A percentile compares a stretch with the other conserved stretches of the same genome.
Conservation (phyloP, 2,329 filamentous ascomycete genomes). For the Zymoseptoria crescenta region DNA sequence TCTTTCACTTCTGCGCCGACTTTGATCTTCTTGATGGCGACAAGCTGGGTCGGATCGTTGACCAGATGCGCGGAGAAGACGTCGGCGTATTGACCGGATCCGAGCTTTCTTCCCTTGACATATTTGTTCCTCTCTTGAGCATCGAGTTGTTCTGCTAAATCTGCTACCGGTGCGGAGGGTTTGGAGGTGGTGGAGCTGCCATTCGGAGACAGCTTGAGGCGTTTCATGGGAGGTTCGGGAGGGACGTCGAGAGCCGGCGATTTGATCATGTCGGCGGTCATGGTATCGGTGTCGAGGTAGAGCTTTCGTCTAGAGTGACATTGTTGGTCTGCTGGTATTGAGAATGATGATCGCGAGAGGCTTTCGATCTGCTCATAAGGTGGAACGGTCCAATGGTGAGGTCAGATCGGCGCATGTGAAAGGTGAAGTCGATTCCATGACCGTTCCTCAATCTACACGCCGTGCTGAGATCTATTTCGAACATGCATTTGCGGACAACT, state of each 20-base stretch:
- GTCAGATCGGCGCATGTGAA: neutral
- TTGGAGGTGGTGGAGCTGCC: neutral
- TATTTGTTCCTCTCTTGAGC: slow-evolving; percentile 66
- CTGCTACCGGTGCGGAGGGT: slow-evolving; percentile 14
- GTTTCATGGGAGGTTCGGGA: slow-evolving; percentile 27
- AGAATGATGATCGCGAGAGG: neutral
- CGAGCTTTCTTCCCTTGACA: slow-evolving; percentile 84
- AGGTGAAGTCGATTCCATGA: neutral
- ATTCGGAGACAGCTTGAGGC: slow-evolving; percentile 20
- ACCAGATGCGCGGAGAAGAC: slow-evolving; percentile 84
- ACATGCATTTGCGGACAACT: neutral
- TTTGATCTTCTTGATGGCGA: slow-evolving; percentile 94
- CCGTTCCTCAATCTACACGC: neutral
- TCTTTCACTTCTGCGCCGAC: slow-evolving; percentile 78
- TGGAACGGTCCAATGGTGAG: neutral
- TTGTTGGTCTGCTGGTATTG: neutral
- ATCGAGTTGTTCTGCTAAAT: slow-evolving; percentile 44
- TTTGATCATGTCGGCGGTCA: slow-evolving; percentile 9
- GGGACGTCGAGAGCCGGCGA: slow-evolving; percentile 28
- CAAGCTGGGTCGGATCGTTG: slow-evolving; percentile 60
- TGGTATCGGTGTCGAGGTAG: neutral
- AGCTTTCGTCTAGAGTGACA: neutral
- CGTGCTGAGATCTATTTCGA: neutral
- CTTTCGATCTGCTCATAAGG: neutral
- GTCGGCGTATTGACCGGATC: slow-evolving; percentile 93